These are phyloP conservation scores for Dissophora globulifera DNA, from an alignment of 192 early-diverging fungal species.

Conservation along the genomic window DNA sequence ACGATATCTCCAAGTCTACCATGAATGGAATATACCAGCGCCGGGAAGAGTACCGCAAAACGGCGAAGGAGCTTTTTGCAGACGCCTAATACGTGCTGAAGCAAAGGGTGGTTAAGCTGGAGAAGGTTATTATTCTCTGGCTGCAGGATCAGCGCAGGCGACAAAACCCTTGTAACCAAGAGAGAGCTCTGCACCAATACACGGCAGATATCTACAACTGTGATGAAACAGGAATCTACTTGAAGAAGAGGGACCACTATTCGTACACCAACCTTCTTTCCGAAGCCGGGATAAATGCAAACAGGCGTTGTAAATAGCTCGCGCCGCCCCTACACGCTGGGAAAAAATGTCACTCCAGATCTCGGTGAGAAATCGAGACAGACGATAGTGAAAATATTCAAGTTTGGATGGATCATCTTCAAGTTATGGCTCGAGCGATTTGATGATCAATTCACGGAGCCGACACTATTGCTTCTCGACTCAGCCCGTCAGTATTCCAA, in stretches of 20 bases:
- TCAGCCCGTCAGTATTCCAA: slow-evolving; percentile 5
- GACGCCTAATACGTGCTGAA: slow-evolving; percentile 3
- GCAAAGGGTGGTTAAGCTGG: neutral
- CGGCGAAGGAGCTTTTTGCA: neutral
- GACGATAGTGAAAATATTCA: too few relatives aligned
- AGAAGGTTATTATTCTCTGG: slow-evolving; percentile 1
- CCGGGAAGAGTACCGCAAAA: too few relatives aligned
- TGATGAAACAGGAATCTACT: slow-evolving; percentile 8
- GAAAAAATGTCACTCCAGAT: too few relatives aligned
- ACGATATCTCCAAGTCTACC: too few relatives aligned
- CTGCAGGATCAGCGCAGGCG: slow-evolving; percentile 1
- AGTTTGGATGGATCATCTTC: slow-evolving; percentile 34
- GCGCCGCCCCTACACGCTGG: too few relatives aligned
- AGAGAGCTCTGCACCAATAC: neutral
- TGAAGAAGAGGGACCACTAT: slow-evolving; percentile 5
- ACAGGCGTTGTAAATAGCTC: neutral
- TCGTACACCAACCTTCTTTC: slow-evolving; percentile 4
- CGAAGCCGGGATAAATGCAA: slow-evolving; percentile 5
- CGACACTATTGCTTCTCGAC: slow-evolving; percentile 15
- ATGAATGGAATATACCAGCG: neutral
- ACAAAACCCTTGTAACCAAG: neutral
- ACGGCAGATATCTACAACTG: neutral
- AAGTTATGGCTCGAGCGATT: neutral
- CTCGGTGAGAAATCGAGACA: neutral
- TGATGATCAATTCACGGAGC: slow-evolving; percentile 10